Evolutionary conservation across 441 rosid species (phyloP), one percentile per base, ranked within the genome.

Genomic region (Populus hybrid): DNA sequence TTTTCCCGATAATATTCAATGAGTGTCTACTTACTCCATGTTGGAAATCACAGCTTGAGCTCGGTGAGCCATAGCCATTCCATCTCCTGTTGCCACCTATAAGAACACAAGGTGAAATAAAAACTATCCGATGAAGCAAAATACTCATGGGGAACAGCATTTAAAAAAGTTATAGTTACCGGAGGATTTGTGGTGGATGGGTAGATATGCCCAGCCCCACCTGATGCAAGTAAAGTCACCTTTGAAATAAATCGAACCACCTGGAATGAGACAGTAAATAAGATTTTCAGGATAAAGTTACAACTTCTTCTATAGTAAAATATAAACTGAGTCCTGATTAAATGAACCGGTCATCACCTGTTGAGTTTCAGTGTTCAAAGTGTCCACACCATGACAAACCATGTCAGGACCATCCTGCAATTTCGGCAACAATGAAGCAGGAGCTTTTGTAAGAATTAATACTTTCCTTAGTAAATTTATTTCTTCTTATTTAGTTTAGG

Each of bases 31-130:
- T 88, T 88, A 94, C 98, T 95, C 98, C 99, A 95, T 95, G 77
- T 95, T 95, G 64, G 97, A 95, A 80, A 94, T 89, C 79, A 94
- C 97, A 78, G 99, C 97, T 87, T 92, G 90, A 78, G 98, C 98
- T 80, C 99, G 84, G 83, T 89, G 99, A 73, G 99, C 93, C 97
- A 95, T 94, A 38, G 99, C 97, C 83, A 90, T 91, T 73, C 99
- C 99, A 89, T 94, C 99, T 76, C 99, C 97, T 30, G 98, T 95
- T 42, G 98, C 99, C 65, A 95, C 98, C 99, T 95, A 82, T 21
- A 85, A 68, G 72, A 82, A 46, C 20, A 79, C 24, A 69, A 59
- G 14, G 67, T 36, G 63, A 80, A 76, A 18, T 46, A 59, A 65
- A 42, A 70, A 75, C 63, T 21, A 70, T 68, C 11, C 0, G 8